These are phyloP conservation scores for Aspergillus nanangensis DNA, from an alignment of 495 filamentous ascomycete genomes.

Conservation along the genomic window DNA sequence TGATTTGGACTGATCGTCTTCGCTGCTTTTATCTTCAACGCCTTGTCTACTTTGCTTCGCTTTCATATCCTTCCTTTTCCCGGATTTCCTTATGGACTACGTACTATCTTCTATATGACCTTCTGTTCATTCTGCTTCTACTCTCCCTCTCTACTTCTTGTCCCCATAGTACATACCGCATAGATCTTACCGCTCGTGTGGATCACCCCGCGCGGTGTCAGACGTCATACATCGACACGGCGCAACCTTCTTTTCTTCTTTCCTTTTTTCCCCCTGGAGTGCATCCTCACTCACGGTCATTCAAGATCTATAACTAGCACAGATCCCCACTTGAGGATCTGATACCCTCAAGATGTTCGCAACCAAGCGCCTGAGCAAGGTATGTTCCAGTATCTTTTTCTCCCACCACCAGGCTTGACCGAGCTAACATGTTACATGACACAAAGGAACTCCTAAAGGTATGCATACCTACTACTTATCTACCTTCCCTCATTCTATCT, in stretches of 20 bases:
- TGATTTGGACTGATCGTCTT: neutral
- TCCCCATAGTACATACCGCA: neutral
- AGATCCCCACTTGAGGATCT: too few relatives aligned
- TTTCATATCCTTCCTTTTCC: too few relatives aligned
- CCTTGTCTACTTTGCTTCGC: too few relatives aligned
- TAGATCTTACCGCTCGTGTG: neutral
- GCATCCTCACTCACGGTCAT: neutral
- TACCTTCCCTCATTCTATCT: neutral
- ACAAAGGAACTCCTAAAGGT: slow-evolving; percentile 41
- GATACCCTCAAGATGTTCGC: slow-evolving; percentile 35
- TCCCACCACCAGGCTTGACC: neutral
- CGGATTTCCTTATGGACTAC: too few relatives aligned
- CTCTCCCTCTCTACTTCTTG: neutral
- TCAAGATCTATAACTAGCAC: too few relatives aligned
- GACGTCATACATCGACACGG: slow-evolving; percentile 18
- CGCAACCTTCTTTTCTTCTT: slow-evolving; percentile 3
- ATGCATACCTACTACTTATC: slow-evolving; percentile 6
- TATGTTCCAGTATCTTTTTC: slow-evolving; percentile 11
- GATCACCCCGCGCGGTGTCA: slow-evolving; percentile 12
- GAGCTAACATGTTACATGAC: slow-evolving; percentile 3
- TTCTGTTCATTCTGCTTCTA: neutral
- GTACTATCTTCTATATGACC: neutral
- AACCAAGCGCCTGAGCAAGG: slow-evolving; percentile 45
- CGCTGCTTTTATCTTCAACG: neutral
- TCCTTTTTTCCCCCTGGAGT: neutral